A percentile compares a stretch with the other conserved stretches of the same genome.
phyloP scores from a whole-genome alignment of 2,329 filamentous ascomycete genomes.

The Bipolaris bicolor region DNA sequence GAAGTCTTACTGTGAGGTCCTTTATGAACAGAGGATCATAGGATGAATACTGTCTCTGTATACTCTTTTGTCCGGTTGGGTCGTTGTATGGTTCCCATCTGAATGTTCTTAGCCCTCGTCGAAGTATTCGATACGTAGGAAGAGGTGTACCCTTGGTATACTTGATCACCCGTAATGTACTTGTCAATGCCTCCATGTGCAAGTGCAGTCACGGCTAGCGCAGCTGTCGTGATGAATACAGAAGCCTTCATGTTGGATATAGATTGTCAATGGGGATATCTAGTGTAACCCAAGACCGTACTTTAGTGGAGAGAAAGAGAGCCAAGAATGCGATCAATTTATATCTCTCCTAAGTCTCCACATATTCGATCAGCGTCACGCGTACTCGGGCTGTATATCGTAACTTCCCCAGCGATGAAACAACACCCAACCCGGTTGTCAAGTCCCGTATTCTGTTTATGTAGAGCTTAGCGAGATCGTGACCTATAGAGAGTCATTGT shows the following conservation, averaged over 20 bases:
- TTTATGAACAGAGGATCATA: constrained; percentile 37
- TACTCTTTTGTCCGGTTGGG: constrained; percentile 31
- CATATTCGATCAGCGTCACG: constrained; percentile 2
- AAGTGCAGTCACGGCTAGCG: constrained; percentile 27
- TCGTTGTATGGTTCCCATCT: constrained; percentile 42
- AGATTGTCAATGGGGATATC: neutral
- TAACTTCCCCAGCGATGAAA: constrained; percentile 5
- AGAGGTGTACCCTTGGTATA: constrained; percentile 32
- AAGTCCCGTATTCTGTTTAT: constrained; percentile 11
- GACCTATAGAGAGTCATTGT: constrained; percentile 23
- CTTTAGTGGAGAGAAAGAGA: constrained; percentile 1
- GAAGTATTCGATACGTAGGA: neutral
- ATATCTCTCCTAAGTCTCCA: constrained; percentile 11
- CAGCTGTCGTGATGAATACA: constrained; percentile 21
- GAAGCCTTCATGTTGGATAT: constrained; percentile 31
- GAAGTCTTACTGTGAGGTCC: constrained; percentile 32
- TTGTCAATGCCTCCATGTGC: constrained; percentile 39
- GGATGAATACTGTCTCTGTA: constrained; percentile 38
- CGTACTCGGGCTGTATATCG: constrained; percentile 20
- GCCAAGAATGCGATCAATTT: constrained; percentile 7
- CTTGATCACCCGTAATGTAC: constrained; percentile 33
- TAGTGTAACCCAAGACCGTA: neutral
- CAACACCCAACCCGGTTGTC: neutral
- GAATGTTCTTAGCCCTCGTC: neutral
- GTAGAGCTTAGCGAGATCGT: constrained; percentile 13